Evolutionary conservation across 192 early-diverging fungal genomes (phyloP).

Genomic region (Oehlia diaphana): DNA sequence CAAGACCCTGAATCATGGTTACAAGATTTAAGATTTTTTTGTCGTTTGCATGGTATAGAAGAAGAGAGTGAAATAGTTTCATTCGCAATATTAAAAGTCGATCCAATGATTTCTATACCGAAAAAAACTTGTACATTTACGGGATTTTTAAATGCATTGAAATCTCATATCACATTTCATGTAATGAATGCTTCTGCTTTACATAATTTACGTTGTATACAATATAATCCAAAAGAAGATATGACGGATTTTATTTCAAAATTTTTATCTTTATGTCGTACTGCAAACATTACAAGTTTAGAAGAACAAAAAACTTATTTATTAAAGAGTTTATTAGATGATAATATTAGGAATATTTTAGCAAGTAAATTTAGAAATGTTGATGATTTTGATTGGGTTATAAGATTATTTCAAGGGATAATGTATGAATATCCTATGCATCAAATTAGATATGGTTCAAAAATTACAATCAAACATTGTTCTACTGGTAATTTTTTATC

Average conservation of each 20-base stretch:
- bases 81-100: constrained; percentile 4
- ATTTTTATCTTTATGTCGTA: constrained; percentile 10
- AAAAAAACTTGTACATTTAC: constrained; percentile 11
- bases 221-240: constrained; percentile 8
- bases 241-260: constrained; percentile 17
- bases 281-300: not conserved
- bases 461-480: constrained; percentile 14
- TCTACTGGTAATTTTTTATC: not conserved
- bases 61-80: constrained; percentile 17
- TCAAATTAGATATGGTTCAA: constrained; percentile 16
- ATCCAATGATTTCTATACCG: constrained; percentile 3
- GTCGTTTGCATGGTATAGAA: constrained; percentile 17
- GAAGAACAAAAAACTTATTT: constrained; percentile 18
- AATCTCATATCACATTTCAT: not conserved
- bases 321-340: constrained; percentile 11
- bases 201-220: constrained; percentile 5
- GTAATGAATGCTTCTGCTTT: not conserved
- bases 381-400: constrained; percentile 17
- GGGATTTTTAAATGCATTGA: constrained; percentile 10
- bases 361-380: not conserved
- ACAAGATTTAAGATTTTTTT: constrained; percentile 15
- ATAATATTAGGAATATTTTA: constrained; percentile 12
- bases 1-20: constrained; percentile 19
- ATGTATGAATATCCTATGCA: constrained; percentile 12
- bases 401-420: constrained; percentile 11